Evolutionary conservation across 352 stramenopile genomes (phyloP), one percentile per base, ranked within the genome.

Genomic region (Globisporangium lucens): DNA sequence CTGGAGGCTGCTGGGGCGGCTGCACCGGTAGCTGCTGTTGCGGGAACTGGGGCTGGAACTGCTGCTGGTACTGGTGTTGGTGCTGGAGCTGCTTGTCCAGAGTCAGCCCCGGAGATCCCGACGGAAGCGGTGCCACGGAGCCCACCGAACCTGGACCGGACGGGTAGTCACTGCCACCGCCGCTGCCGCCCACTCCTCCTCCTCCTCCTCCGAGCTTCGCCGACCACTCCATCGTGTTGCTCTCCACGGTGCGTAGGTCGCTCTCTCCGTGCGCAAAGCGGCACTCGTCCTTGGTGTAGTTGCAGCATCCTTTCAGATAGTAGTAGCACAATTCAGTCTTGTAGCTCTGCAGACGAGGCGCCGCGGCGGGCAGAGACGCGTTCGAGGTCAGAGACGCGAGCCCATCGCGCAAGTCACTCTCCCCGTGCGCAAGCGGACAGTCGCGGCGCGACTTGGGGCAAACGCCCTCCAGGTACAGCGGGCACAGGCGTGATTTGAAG

Each of bases 271-370:
- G 87, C n/a, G 87, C 87, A 38, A 95, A 95, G n/a, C 87, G 80
- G 30, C 87, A 95, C 57, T 95, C 87, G 4, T 94, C 87, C 69
- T 90, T 95, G 3, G 85, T 80, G 74, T 93, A 95, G 73, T 95
- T 95, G 79, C 87, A 95, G 68, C 88, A 92, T 30, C 87, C 87
- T 53, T 94, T 93, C 30, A 95, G 73, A 61, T 93, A 95, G 72
- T 94, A 95, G 71, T 93, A 95, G 75, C 87, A 95, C 52, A 95
- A 67, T 71, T 95, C 85, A 0, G 87, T 95, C 84, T 95, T 95
- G 81, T 95, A 95, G 69, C 87, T 95, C 70, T 95, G 85, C 38
- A 94, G 70, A 36, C 87, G 77, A 56, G 85, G 84, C 7, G 83
- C 85, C 12, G 83, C 77, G 10, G 81, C 62, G 17, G 77, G 75